Evolutionary conservation across 352 stramenopile species (phyloP), one percentile per base, ranked within the genome.

Genomic region (Phytophthora meadii): DNA sequence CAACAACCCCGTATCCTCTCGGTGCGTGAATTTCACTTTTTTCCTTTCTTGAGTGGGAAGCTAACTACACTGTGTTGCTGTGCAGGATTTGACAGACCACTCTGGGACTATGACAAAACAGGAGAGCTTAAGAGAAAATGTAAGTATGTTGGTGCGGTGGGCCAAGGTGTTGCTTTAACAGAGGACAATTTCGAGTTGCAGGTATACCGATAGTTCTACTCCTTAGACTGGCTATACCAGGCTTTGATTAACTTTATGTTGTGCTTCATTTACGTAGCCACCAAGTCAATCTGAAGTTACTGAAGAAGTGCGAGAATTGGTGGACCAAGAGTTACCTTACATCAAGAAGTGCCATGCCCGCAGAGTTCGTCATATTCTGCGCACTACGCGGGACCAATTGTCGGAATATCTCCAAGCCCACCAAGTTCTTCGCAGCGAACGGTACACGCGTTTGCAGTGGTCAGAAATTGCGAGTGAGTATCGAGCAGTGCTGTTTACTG

Each of bases 261-360:
- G 22, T 53, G 3, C 9, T 45, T 17, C 44, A 37, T 57, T 36
- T 14, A 36, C 17, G 12, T 47, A 68, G 55, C 36, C 55, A 25
- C 39, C 60, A 41, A 68, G 63, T 42, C 75, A 82, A 53, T 61
- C 70, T 9, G 50, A 74, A 45, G 51, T 79, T 4, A 76, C 82
- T 17, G 39, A 7, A 0, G 49, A 58, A 41, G 73, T 90, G n/a
- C 58, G 69, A 12, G 40, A 50, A 5, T 44, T 82, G 39, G 64
- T 88, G 24, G 61, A 72, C 4, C 45, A 74, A 24, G 65, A 78
- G 10, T 32, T 79, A 10, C 67, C 66, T 7, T 37, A 64, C 2
- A 56, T 89, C 17, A 52, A 87, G 57, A 36, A 61, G 39, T 88
- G 81, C 39, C 75, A 89, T 63, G 58, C 61, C 30, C 61, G 61